Percentiles rank a stretch among this genome's conserved stretches.
phyloP scores from a whole-genome alignment of 2,329 filamentous ascomycete genomes.

The Curvularia eragrostidis region DNA sequence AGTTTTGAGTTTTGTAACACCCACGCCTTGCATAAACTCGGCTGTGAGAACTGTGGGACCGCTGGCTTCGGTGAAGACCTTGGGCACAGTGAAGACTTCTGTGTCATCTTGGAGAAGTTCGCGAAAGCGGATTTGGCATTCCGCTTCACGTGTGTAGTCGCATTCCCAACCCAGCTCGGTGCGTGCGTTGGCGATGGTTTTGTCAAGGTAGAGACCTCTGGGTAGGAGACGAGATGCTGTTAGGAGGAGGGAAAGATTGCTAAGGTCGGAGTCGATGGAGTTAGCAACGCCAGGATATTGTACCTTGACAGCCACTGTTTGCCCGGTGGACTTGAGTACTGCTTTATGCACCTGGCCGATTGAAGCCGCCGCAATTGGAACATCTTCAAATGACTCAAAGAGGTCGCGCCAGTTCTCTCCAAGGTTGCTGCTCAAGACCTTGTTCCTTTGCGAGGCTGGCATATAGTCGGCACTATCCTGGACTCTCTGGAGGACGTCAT shows the following conservation, averaged over 20 bases:
- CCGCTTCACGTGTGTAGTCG: conserved; percentile 88
- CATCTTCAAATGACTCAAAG: conserved; percentile 85
- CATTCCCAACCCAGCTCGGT: conserved; percentile 96
- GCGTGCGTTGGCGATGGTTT: conserved; percentile 94
- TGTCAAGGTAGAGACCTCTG: conserved; percentile 91
- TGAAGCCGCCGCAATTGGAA: conserved; percentile 91
- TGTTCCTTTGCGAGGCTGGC: conserved; percentile 90
- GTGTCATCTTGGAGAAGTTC: conserved; percentile 76
- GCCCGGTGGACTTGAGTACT: conserved; percentile 74
- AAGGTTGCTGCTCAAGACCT: conserved; percentile 79
- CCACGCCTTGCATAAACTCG: conserved; percentile 85
- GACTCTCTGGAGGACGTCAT: conserved; percentile 88
- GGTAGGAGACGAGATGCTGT: conserved; percentile 90
- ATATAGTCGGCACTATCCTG: conserved; percentile 98
- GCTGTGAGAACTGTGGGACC: conserved; percentile 90
- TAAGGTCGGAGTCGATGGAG: conserved; percentile 95
- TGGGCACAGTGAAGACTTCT: conserved; percentile 78
- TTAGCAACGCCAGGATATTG: conserved; percentile 96
- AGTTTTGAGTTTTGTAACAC: conserved; percentile 78
- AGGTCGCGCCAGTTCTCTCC: conserved; percentile 84
- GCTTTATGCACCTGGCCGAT: conserved; percentile 96
- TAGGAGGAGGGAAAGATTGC: conserved; percentile 88
- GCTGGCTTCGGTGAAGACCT: conserved; percentile 77
- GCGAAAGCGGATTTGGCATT: conserved; percentile 77
- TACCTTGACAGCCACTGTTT: conserved; percentile 89